Evolutionary conservation across 768 basidiomycete genomes (phyloP), one percentile per base, ranked within the genome.

Genomic region (Cubamyces sp.): DNA sequence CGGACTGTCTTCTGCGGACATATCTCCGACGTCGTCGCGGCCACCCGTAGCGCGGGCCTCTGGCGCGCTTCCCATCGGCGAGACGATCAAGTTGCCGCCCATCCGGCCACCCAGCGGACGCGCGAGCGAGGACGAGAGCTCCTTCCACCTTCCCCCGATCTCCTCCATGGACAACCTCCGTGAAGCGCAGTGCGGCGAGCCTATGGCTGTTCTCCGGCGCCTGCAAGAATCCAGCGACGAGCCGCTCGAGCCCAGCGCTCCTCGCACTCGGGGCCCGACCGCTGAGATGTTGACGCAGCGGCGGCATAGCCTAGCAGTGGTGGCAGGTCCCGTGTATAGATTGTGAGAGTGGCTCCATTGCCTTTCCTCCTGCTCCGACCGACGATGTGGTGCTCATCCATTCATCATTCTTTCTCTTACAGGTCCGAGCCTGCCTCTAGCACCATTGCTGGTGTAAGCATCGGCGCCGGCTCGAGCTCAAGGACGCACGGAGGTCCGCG

Each of bases 151-250:
- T 19, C 74, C 73, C 15, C 71, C 74, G 15, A 75, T 75, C 52
- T 69, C 73, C 15, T 84, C 87, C 0, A 74, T 92, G 66, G 88
- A 90, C 70, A 84, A 85, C 61, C 70, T 86, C 51, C 79, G 86
- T 9, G 84, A 85, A 2, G 74, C 82, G 21, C 71, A 75, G 67
- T 72, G 77, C 62, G 60, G 79, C 40, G 87, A 90, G 69, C 85
- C 88, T 0, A 84, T 85, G 5, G 84, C 87, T 6, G 89, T 91
- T 7, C 73, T 91, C 49, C 77, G 84, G 56, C 80, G 90, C 26
- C 73, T 91, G n/a, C 81, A 78, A 11, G 34, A 34, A 58, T 78
- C 81, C 64, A 84, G 86, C 21, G 86, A 87, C 53, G 78, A 81
- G 42, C 59, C 62, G 51, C 52, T 15, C 1, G 43, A 30, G 30